Percentiles rank a stretch among this genome's conserved stretches.
These are phyloP conservation scores for Rhizopogon sp. DNA, from an alignment of 768 basidiomycete genomes.

Conservation along the genomic window DNA sequence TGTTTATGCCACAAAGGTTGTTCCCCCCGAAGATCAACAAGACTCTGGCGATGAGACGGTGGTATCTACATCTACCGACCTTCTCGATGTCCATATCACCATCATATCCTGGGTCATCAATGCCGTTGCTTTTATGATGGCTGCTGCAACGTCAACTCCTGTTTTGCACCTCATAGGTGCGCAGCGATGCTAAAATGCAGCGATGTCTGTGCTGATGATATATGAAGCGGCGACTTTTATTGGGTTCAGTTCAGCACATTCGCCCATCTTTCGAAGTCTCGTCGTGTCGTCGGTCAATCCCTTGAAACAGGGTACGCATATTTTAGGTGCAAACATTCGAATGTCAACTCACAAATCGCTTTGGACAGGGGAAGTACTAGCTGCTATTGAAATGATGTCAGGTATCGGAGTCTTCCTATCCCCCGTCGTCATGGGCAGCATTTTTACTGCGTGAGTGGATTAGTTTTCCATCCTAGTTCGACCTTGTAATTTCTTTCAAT, in stretches of 20 bases:
- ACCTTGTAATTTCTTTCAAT: not conserved
- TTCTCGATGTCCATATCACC: slow-evolving; percentile 23
- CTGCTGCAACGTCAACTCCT: slow-evolving; percentile 8
- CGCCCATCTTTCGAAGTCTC: slow-evolving; percentile 20
- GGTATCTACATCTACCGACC: slow-evolving; percentile 16
- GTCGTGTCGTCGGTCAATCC: slow-evolving; percentile 23
- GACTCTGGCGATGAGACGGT: not conserved
- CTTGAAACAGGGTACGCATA: slow-evolving; percentile 20
- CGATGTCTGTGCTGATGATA: not conserved
- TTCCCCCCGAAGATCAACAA: not conserved
- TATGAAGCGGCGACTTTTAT: slow-evolving; percentile 12
- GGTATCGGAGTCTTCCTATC: slow-evolving; percentile 17
- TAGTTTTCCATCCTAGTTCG: not conserved
- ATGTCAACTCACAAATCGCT: not conserved
- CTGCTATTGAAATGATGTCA: slow-evolving; percentile 22
- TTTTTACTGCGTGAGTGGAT: slow-evolving; percentile 16
- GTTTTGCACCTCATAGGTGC: slow-evolving; percentile 12
- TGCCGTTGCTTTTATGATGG: slow-evolving; percentile 9
- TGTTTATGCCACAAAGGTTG: slow-evolving; percentile 9
- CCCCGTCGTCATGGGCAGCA: slow-evolving; percentile 25
- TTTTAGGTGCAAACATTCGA: too few species aligned
- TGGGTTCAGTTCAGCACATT: slow-evolving; percentile 13
- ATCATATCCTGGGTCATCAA: slow-evolving; percentile 14
- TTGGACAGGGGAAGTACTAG: slow-evolving; percentile 21
- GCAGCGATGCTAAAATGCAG: not conserved